Conservation (phyloP, 768 basidiomycete genomes). For the Amanita rubescens region DNA sequence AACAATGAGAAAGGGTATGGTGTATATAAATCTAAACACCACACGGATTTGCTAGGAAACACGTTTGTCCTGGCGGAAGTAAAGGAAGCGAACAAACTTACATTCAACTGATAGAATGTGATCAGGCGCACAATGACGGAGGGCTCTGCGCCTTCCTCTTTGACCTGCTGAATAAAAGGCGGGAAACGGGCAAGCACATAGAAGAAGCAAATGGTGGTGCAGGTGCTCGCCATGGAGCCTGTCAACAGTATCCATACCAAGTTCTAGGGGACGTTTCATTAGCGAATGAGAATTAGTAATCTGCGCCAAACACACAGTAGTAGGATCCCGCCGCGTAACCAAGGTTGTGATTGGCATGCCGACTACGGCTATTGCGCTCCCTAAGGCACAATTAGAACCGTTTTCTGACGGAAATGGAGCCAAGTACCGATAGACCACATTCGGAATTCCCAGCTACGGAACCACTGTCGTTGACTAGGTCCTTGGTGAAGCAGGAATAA, state of each 20-base stretch:
- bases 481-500: conserved; percentile 76
- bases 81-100: conserved; percentile 26
- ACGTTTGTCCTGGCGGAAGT: background rate
- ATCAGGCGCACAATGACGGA: conserved; percentile 66
- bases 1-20: conserved; percentile 58
- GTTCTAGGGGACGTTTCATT: conserved; percentile 33
- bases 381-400: conserved; percentile 24
- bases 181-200: conserved; percentile 70
- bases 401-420: background rate
- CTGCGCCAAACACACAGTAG: conserved; percentile 35
- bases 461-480: conserved; percentile 66
- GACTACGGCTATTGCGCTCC: conserved; percentile 54
- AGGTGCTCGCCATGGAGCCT: conserved; percentile 58
- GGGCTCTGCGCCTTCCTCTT: conserved; percentile 65
- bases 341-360: conserved; percentile 70
- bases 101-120: conserved; percentile 75
- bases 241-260: conserved; percentile 71
- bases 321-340: conserved; percentile 48
- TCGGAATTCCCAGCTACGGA: conserved; percentile 71
- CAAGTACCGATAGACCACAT: conserved; percentile 61
- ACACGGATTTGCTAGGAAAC: conserved; percentile 54
- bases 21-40: conserved; percentile 69
- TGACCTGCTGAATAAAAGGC: conserved; percentile 60
- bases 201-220: conserved; percentile 63
- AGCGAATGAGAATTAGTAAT: conserved; percentile 4